Evolutionary conservation across 805 yeast species (phyloP).

Genomic region (Kazachstania bromeliacearum): DNA sequence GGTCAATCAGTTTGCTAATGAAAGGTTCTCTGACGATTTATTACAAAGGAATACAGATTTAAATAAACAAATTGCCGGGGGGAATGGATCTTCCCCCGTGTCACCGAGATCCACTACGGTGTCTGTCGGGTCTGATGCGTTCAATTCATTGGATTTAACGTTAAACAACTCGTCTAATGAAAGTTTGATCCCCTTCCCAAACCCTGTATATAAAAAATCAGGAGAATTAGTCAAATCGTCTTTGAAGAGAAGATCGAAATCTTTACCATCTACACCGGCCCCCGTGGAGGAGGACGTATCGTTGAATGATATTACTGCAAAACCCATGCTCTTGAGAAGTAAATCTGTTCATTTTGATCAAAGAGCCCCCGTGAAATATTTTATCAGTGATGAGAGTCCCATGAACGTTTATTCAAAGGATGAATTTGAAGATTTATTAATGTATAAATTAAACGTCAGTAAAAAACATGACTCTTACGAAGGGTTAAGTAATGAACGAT

Average conservation of each 20-base stretch:
- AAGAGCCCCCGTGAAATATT: constrained; percentile 62
- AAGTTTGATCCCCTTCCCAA: constrained; percentile 12
- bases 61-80: constrained; percentile 18
- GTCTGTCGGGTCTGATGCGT: constrained; percentile 4
- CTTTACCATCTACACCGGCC: constrained; percentile 34
- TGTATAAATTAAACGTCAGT: not conserved
- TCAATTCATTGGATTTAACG: constrained; percentile 3
- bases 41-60: constrained; percentile 24
- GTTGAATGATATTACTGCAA: not conserved
- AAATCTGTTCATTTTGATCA: constrained; percentile 78
- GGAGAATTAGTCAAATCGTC: constrained; percentile 58
- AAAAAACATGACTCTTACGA: not conserved
- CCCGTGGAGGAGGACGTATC: not conserved
- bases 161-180: constrained; percentile 7
- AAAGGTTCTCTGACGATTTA: constrained; percentile 20
- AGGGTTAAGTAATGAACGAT: too few species aligned
- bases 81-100: constrained; percentile 5
- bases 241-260: constrained; percentile 30
- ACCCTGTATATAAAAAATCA: constrained; percentile 61
- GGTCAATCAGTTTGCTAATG: constrained; percentile 12
- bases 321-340: constrained; percentile 41
- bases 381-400: constrained; percentile 71
- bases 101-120: constrained; percentile 10
- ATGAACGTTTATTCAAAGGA: constrained; percentile 44
- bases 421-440: constrained; percentile 26